Conservation (phyloP, 73 alveolate genomes). For the Paramecium pentaurelia region DNA sequence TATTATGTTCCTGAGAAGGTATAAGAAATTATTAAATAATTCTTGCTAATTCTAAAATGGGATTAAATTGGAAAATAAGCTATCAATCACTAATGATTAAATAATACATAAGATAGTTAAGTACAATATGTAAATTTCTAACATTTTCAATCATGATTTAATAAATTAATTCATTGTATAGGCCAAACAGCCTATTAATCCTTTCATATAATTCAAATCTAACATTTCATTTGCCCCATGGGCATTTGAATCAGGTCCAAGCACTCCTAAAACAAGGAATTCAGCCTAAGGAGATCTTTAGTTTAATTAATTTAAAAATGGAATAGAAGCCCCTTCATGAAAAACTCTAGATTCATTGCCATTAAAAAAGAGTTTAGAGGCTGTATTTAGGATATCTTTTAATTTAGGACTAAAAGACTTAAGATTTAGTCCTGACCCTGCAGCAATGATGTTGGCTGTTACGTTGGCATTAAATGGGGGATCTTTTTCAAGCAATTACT, state of each 20-base stretch:
- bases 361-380: constrained; percentile 67
- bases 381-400: constrained; percentile 62
- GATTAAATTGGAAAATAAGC: no score
- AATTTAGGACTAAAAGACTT: constrained; percentile 44
- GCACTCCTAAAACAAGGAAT: constrained; percentile 80
- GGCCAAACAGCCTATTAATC: constrained; percentile 39
- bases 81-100: no score
- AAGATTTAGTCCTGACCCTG: constrained; percentile 61
- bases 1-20: no score
- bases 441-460: constrained; percentile 26
- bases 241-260: constrained; percentile 83
- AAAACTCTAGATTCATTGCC: constrained; percentile 61
- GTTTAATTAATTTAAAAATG: constrained; percentile 80
- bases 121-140: background rate
- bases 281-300: constrained; percentile 78
- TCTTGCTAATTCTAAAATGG: no score
- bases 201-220: constrained; percentile 66
- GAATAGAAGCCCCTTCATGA: constrained; percentile 93
- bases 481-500: constrained; percentile 63
- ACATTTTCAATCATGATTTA: background rate
- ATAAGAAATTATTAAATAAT: no score
- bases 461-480: constrained; percentile 77
- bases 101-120: no score
- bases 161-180: background rate
- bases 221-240: constrained; percentile 81